A percentile compares a stretch with the other conserved stretches of the same genome.
phyloP scores from a whole-genome alignment of 2,329 filamentous ascomycete genomes.

The Rhynchosporium graminicola region DNA sequence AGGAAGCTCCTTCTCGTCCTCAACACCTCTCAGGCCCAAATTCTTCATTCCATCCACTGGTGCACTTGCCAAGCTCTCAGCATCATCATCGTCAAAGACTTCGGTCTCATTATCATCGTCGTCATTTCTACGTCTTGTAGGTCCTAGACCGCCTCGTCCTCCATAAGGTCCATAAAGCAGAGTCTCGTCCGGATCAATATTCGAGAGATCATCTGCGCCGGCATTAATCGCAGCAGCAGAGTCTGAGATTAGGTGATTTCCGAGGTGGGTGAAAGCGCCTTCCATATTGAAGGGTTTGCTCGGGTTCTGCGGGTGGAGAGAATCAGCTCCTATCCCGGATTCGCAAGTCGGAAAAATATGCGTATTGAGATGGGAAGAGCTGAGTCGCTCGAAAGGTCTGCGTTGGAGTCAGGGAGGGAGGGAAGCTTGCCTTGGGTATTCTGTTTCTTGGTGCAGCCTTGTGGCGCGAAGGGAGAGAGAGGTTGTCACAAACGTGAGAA shows the following conservation, averaged over 20 bases:
- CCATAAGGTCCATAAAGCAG: constrained; percentile 72
- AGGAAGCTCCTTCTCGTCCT: constrained; percentile 89
- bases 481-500: constrained; percentile 31
- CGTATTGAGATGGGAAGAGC: not conserved
- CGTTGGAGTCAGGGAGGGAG: constrained; percentile 2
- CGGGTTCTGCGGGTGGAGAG: constrained; percentile 19
- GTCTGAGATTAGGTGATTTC: constrained; percentile 83
- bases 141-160: constrained; percentile 53
- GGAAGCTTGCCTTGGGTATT: constrained; percentile 27
- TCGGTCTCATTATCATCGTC: constrained; percentile 91
- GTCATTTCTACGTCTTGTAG: constrained; percentile 65
- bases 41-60: constrained; percentile 75
- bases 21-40: constrained; percentile 57
- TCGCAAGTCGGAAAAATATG: not conserved
- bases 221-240: constrained; percentile 87
- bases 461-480: constrained; percentile 35
- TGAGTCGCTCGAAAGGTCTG: not conserved
- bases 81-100: constrained; percentile 78
- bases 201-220: constrained; percentile 69
- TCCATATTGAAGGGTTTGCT: constrained; percentile 59
- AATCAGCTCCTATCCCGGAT: not conserved
- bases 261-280: constrained; percentile 84
- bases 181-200: constrained; percentile 76
- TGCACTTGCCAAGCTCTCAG: constrained; percentile 73
- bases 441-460: constrained; percentile 33